Base-by-base conservation (phyloP, 805 yeast species). In the Lipomyces sp. region DNA sequence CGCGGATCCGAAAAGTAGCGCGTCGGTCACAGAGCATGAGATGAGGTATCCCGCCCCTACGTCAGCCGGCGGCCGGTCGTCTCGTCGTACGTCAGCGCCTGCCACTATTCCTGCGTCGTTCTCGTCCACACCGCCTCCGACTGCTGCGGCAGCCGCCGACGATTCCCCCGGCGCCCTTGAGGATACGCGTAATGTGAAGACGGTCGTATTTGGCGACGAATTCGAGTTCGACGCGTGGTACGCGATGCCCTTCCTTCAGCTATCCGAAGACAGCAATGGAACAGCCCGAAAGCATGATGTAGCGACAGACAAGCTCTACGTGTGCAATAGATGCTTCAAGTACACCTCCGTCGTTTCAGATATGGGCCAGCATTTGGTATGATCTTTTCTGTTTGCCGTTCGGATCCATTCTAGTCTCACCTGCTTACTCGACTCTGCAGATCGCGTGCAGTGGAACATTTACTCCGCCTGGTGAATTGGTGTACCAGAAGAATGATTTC, bases 301-400 rank as follows among this genome's bases (percentile, higher is more conserved):
- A n/a, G n/a, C n/a, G 28, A 36, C 61, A 4, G 49, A 61, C 2
- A 53, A 65, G 52, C 71, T 93, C 14, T 77, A 71, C 61, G 82
- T 93, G 1, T 93, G 98, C 68, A 86, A 82, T 39, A 73, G 70
- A 46, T 93, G 98, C 68, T 88, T 93, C 74, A 84, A 86, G 60
- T 91, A 91, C 65, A 75, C 95, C 0, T 77, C 78, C 26, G 61
- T 63, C 4, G 66, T 63, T 10, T 61, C 59, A 0, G 74, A 73
- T 2, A 72, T 86, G 65, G 69, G 65, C 0, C 57, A 58, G 2
- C 98, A 93, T 62, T 35, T 59, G 47, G 52, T 46, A 57, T 3
- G 52, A 44, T 22, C 3, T 31, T n/a, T 11, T 26, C 13, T 38
- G 10, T 23, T 18, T 7, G 33, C 14, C 4, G 2, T 13, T 24